Evolutionary conservation across 345 rosid genomes (phyloP).

Genomic region (Eucalyptus sp.): DNA sequence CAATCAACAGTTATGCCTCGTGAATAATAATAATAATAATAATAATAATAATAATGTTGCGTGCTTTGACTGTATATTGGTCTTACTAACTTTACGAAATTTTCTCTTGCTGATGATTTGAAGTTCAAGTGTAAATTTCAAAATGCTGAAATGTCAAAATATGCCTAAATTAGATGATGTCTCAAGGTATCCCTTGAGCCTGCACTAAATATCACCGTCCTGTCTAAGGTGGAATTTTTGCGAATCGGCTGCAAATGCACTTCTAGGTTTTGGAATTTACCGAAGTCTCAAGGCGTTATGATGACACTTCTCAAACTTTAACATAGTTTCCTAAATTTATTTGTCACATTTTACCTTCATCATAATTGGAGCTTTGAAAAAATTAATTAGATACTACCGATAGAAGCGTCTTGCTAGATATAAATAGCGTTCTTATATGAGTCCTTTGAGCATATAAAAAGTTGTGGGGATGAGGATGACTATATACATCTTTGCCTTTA

Average conservation of each 20-base stretch:
- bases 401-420: not conserved
- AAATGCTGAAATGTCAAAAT: not conserved
- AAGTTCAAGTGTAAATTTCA: not conserved
- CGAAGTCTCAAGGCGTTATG: not conserved
- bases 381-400: fast-evolving
- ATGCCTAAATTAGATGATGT: not conserved
- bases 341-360: not conserved
- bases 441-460: not conserved
- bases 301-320: not conserved
- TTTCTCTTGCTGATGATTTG: not conserved
- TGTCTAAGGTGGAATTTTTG: not conserved
- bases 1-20: not conserved
- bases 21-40: not conserved
- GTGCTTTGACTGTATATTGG: not conserved
- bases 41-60: not conserved
- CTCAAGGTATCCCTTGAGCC: not conserved
- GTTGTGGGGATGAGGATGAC: not conserved
- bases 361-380: not conserved
- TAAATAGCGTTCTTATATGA: not conserved
- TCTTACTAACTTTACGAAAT: not conserved
- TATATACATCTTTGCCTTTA: not conserved
- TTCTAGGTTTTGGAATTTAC: not conserved
- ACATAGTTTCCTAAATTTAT: not conserved
- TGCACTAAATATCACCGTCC: not conserved
- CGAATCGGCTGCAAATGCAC: not conserved